A percentile compares a stretch with the other conserved stretches of the same genome.
Evolutionary conservation across 2,329 filamentous ascomycete genomes (phyloP).

Genomic region (Epicoccum sorghinum): DNA sequence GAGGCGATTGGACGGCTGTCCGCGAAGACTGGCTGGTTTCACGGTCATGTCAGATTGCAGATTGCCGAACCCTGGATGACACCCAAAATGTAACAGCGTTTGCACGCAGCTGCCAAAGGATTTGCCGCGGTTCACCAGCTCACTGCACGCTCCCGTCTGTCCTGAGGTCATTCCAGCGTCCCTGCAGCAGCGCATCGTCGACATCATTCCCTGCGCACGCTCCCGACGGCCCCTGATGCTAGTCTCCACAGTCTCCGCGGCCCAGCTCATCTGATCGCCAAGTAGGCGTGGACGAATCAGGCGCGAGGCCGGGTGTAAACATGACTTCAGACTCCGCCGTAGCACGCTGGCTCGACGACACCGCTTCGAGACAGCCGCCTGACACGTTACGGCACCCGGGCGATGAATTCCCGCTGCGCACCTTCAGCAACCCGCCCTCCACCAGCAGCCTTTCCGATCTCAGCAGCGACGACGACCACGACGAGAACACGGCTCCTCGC

Average conservation of each 20-base stretch:
- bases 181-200: slow-evolving; percentile 5
- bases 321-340: slow-evolving; percentile 32
- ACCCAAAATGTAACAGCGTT: slow-evolving; percentile 8
- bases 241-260: slow-evolving; percentile 5
- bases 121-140: background rate
- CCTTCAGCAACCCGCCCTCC: slow-evolving; percentile 43
- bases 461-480: slow-evolving; percentile 29
- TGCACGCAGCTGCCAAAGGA: background rate
- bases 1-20: slow-evolving; percentile 1
- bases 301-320: slow-evolving; percentile 22
- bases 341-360: slow-evolving; percentile 42
- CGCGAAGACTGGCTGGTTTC: background rate
- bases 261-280: slow-evolving; percentile 19
- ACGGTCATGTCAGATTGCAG: background rate
- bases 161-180: background rate
- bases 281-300: slow-evolving; percentile 26
- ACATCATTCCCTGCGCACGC: slow-evolving; percentile 12
- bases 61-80: slow-evolving; percentile 6
- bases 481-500: slow-evolving; percentile 6
- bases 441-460: slow-evolving; percentile 34
- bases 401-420: slow-evolving; percentile 46
- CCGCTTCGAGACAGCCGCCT: slow-evolving; percentile 30
- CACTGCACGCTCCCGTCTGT: background rate
- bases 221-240: slow-evolving; percentile 14
- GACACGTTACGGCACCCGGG: slow-evolving; percentile 41